Evolutionary conservation across 345 rosid species (phyloP).

Genomic region (Rubroshorea leprosula): DNA sequence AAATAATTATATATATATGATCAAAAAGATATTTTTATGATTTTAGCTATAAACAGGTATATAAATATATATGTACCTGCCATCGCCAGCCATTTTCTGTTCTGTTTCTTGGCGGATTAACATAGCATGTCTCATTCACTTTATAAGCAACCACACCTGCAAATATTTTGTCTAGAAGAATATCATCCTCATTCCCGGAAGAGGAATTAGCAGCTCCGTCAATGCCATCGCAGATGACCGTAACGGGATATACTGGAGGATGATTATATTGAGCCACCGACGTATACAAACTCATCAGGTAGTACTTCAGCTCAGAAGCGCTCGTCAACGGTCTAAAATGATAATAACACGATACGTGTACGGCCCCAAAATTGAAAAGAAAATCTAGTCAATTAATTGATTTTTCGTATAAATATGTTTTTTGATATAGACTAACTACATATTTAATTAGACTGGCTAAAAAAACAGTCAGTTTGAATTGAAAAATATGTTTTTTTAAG

Average conservation of each 20-base stretch:
- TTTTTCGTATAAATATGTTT: no score
- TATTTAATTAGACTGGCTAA: no score
- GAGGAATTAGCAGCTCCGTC: slow-evolving; percentile 20
- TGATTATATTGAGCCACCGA: slow-evolving; percentile 20
- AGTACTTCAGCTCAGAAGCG: slow-evolving; percentile 22
- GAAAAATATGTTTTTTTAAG: neutral
- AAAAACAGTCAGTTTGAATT: no score
- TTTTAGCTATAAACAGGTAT: no score
- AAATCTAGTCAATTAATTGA: no score
- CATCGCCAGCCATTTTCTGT: slow-evolving; percentile 25
- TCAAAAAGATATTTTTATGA: no score
- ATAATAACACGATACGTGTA: no score
- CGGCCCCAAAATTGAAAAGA: neutral
- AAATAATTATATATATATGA: no score
- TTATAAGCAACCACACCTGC: slow-evolving; percentile 16
- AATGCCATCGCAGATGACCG: slow-evolving; percentile 18
- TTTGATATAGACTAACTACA: no score
- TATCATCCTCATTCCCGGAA: slow-evolving; percentile 4
- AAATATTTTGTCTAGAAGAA: slow-evolving; percentile 20
- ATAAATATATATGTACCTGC: slow-evolving; percentile 35
- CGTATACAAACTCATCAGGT: neutral
- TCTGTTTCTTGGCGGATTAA: slow-evolving; percentile 4
- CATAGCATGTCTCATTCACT: slow-evolving; percentile 14
- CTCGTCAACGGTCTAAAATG: slow-evolving; percentile 24
- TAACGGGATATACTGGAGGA: slow-evolving; percentile 23